These are phyloP conservation scores for Biancaea sappan DNA, from an alignment of 306 rosid species.

Conservation along the genomic window DNA sequence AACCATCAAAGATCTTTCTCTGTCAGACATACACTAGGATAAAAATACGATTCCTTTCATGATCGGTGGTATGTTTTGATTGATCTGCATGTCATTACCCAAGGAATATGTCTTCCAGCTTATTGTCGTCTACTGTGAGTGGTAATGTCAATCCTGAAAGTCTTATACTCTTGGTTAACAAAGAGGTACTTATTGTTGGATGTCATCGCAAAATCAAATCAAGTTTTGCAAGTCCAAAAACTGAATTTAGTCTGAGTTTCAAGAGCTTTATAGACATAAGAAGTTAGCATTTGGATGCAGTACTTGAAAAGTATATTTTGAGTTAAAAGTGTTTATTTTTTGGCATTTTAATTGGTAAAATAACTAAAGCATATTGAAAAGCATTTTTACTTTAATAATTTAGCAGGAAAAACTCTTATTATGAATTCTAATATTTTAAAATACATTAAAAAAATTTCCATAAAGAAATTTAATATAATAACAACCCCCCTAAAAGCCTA, in stretches of 20 bases:
- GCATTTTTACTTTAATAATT: neutral
- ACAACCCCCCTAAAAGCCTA: neutral
- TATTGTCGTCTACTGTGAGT: neutral
- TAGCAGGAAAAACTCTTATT: neutral
- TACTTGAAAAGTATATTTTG: neutral
- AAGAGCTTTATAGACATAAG: neutral
- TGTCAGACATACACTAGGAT: neutral
- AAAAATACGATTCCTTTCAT: conserved; percentile 2
- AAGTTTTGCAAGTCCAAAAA: neutral
- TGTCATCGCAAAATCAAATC: neutral
- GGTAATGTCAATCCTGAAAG: neutral
- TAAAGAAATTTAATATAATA: neutral
- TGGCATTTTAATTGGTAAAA: neutral
- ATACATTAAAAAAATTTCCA: neutral
- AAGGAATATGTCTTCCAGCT: neutral
- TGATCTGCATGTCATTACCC: neutral
- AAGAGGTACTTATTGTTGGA: neutral
- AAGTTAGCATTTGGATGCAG: neutral
- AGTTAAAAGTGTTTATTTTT: neutral
- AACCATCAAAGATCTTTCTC: conserved; percentile 25
- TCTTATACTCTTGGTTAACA: neutral
- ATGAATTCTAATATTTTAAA: neutral
- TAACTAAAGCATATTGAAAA: neutral
- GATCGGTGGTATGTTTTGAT: conserved; percentile 20
- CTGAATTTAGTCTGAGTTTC: neutral